Conservation (phyloP, 352 stramenopile species). For the Phytophthora hybrid region DNA sequence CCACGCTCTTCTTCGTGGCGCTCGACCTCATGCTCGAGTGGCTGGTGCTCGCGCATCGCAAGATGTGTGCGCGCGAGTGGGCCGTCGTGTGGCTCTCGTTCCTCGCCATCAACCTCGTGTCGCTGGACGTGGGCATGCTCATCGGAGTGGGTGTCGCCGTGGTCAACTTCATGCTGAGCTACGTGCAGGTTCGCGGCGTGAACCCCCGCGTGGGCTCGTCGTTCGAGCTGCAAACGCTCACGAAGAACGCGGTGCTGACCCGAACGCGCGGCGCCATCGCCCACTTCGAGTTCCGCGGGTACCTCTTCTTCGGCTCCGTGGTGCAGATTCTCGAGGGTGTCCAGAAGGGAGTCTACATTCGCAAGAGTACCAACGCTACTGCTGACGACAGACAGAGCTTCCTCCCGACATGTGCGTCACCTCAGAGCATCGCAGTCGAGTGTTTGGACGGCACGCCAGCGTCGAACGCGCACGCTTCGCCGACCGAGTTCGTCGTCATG, state of each 20-base stretch:
- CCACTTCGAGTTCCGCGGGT: conserved; percentile 73
- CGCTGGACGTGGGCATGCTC: conserved; percentile 95
- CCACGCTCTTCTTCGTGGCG: conserved; percentile 96
- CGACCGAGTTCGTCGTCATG: conserved; percentile 81
- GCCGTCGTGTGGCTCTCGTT: conserved; percentile 93
- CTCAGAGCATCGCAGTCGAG: conserved; percentile 49
- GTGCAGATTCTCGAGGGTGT: conserved; percentile 79
- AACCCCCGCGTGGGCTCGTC: conserved; percentile 35
- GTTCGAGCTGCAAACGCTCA: conserved; percentile 41
- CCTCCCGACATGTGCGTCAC: conserved; percentile 45
- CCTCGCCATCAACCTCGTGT: conserved; percentile 91
- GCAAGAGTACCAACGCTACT: conserved; percentile 26
- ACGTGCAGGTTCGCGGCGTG: conserved; percentile 69
- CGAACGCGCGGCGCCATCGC: conserved; percentile 65
- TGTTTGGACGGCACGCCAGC: conserved; percentile 66
- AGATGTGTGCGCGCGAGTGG: conserved; percentile 91
- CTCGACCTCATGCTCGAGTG: conserved; percentile 97
- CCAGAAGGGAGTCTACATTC: conserved; percentile 65
- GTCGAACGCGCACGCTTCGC: conserved; percentile 39
- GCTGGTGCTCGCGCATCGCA: conserved; percentile 87
- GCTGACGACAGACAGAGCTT: conserved; percentile 14
- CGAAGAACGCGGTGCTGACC: conserved; percentile 44
- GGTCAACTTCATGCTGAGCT: conserved; percentile 81
- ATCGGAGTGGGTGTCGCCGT: conserved; percentile 88
- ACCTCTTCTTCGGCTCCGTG: conserved; percentile 82